A percentile compares a stretch with the other conserved stretches of the same genome.
These are phyloP conservation scores for Endoconidiophora laricicola DNA, from an alignment of 2,329 filamentous ascomycete species.

Conservation along the genomic window DNA sequence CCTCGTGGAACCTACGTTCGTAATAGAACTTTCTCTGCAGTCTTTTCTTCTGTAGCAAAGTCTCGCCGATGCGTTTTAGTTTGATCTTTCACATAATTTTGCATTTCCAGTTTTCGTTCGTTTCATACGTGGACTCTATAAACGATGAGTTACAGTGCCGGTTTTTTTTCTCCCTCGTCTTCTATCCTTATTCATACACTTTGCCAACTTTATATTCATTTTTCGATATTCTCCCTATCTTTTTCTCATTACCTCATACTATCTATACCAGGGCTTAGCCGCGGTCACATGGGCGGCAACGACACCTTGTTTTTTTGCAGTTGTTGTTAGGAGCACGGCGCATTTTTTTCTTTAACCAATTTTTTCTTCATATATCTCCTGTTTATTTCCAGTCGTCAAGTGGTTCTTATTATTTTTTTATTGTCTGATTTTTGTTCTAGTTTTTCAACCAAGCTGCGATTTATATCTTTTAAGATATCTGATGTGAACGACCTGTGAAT, in stretches of 20 bases:
- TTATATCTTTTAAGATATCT: neutral
- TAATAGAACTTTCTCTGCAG: constrained; percentile 16
- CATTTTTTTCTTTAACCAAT: constrained; percentile 2
- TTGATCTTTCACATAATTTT: no score
- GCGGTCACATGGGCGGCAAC: no score
- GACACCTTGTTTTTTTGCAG: constrained; percentile 6
- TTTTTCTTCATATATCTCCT: constrained; percentile 6
- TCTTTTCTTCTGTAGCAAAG: neutral
- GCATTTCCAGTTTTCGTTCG: no score
- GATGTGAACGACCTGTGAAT: neutral
- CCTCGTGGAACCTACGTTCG: constrained; percentile 38
- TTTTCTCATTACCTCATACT: neutral
- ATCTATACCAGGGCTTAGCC: no score
- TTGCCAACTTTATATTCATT: constrained; percentile 14
- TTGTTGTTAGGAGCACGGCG: constrained; percentile 8
- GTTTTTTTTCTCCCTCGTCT: constrained; percentile 16
- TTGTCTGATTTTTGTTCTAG: no score
- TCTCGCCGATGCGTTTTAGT: neutral
- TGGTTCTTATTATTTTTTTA: no score
- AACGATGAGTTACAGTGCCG: no score
- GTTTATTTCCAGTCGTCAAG: neutral
- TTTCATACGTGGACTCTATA: no score
- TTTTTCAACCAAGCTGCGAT: no score
- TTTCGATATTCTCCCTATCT: neutral
- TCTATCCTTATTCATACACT: constrained; percentile 6